Evolutionary conservation across 352 stramenopile genomes (phyloP), one percentile per base, ranked within the genome.

Genomic region (Phytophthora quininea): DNA sequence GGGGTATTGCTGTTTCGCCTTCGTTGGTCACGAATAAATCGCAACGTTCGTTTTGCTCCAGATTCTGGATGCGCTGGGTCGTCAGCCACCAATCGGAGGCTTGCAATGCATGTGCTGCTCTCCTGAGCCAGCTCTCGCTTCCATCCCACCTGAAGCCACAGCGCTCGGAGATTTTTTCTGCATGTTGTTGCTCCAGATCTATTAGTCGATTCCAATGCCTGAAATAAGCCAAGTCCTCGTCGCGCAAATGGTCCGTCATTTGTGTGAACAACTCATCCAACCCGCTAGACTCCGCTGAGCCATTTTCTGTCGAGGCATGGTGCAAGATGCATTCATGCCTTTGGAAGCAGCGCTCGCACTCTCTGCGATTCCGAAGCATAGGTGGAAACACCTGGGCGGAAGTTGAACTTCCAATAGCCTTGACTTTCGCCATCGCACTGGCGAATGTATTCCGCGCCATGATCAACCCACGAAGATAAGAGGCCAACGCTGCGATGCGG

Each of bases 341-440:
- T 48, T 95, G 86, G 58, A 96, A 97, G 58, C 91, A 97, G 14
- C 78, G 70, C 31, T 82, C 74, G 40, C 91, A 97, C 4, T 94
- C 84, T 19, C 70, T 60, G 9, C 74, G 82, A 10, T 74, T 79
- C 15, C 78, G 79, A 42, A 97, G 69, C 73, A 97, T 89, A 12
- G 89, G 67, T 14, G 91, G 91, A 19, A 94, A 79, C 5, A 84
- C 72, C 54, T 90, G 72, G 24, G 74, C 67, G 1, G 76, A 82
- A 4, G 72, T 74, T 4, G 74, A 74, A 54, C 75, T 75, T 3
- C 84, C 78, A 38, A 91, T 64, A 7, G 77, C 73, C 45, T 91
- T 91, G 6, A 86, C 75, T 46, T 80, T 73, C 24, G 76, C 82
- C 54, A 91, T 82, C 2, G 83, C 72, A 51, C 70, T 88, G 10